Conservation (phyloP, 1,284 basidiomycete species). For the Papiliotrema flavescens region DNA sequence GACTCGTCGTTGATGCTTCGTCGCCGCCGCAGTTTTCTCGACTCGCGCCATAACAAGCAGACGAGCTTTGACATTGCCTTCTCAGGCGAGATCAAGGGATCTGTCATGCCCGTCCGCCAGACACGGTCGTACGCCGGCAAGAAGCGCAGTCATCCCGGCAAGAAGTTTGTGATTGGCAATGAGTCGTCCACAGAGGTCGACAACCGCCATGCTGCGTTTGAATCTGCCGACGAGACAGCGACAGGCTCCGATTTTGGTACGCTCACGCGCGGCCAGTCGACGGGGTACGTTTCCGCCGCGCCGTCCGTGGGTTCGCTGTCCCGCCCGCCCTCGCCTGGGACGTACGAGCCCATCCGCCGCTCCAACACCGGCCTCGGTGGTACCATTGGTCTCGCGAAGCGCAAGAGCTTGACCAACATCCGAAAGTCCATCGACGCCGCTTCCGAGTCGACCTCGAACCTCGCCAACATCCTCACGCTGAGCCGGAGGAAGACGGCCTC, state of each 20-base stretch:
- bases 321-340: neutral
- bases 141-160: neutral
- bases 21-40: constrained; percentile 37
- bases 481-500: constrained; percentile 11
- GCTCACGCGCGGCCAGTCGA: neutral
- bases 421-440: neutral
- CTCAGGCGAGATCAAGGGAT: constrained; percentile 27
- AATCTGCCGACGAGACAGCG: constrained; percentile 19
- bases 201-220: neutral
- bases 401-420: neutral
- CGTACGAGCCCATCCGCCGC: neutral
- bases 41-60: constrained; percentile 9
- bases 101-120: constrained; percentile 24
- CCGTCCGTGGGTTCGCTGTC: neutral
- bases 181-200: constrained; percentile 11
- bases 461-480: neutral
- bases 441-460: neutral
- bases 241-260: constrained; percentile 22
- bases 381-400: neutral
- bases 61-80: constrained; percentile 25
- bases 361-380: neutral
- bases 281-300: neutral
- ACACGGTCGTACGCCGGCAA: constrained; percentile 11
- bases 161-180: neutral
- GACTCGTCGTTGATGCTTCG: constrained; percentile 32